A percentile compares a stretch with the other conserved stretches of the same genome.
phyloP scores from a whole-genome alignment of 352 stramenopile genomes.

The Pythium sp. region DNA sequence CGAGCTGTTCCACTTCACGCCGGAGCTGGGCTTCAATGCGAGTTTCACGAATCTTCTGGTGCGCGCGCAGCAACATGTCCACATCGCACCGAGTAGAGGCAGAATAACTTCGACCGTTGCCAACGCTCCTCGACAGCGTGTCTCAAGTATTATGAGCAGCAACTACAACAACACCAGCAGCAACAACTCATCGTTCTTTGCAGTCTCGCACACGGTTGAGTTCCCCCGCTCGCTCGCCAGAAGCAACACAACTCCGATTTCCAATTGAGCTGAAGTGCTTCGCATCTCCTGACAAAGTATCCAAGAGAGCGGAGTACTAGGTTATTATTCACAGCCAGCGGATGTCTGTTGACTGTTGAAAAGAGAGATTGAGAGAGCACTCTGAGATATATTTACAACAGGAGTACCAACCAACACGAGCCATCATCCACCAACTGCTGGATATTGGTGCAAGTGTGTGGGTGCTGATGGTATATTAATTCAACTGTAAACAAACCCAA shows the following conservation, averaged over 20 bases:
- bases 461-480: too few relatives aligned
- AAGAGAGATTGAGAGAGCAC: too few relatives aligned
- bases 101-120: not conserved
- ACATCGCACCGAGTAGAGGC: not conserved
- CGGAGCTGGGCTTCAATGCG: constrained; percentile 75
- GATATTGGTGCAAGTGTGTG: too few relatives aligned
- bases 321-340: too few relatives aligned
- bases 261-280: too few relatives aligned
- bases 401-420: too few relatives aligned
- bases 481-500: too few relatives aligned
- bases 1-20: constrained; percentile 73
- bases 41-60: constrained; percentile 57
- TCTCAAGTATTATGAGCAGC: not conserved
- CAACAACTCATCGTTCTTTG: constrained; percentile 4
- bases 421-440: too few relatives aligned
- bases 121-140: not conserved
- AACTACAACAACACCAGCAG: not conserved
- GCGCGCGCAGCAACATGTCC: constrained; percentile 44
- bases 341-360: too few relatives aligned
- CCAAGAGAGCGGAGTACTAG: too few relatives aligned
- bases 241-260: constrained; percentile 5
- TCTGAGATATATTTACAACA: too few relatives aligned
- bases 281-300: too few relatives aligned
- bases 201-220: not conserved
- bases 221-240: not conserved